Evolutionary conservation across 768 basidiomycete genomes (phyloP).

Genomic region (Tylopilus sp.): DNA sequence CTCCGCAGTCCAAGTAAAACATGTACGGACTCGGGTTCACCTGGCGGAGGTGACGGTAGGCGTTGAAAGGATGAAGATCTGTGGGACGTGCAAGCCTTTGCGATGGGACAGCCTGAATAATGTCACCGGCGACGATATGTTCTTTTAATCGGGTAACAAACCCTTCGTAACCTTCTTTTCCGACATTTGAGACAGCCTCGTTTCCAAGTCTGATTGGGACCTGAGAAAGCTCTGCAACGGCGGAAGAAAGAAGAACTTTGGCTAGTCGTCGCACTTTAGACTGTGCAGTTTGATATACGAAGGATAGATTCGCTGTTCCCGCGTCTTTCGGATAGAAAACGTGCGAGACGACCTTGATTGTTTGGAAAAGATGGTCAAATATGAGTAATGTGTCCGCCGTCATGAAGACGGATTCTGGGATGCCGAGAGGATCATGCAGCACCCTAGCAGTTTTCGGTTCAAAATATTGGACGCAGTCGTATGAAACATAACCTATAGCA

Average conservation of each 20-base stretch:
- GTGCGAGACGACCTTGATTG: constrained; percentile 92
- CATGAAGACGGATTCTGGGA: constrained; percentile 97
- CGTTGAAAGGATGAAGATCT: constrained; percentile 92
- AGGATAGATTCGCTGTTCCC: constrained; percentile 64
- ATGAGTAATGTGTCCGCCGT: constrained; percentile 92
- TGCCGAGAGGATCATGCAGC: constrained; percentile 73
- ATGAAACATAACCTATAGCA: constrained; percentile 95
- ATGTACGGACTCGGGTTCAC: constrained; percentile 98
- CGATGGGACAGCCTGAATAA: constrained; percentile 98
- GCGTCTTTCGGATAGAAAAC: constrained; percentile 80
- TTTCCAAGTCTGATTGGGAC: constrained; percentile 59
- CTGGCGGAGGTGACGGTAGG: constrained; percentile 88
- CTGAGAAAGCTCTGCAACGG: constrained; percentile 66
- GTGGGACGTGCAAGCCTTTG: constrained; percentile 88
- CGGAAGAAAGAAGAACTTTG: constrained; percentile 51
- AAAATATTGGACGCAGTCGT: constrained; percentile 95
- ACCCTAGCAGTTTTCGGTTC: constrained; percentile 86
- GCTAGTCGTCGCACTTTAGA: constrained; percentile 81
- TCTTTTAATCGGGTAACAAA: constrained; percentile 93
- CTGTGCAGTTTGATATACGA: constrained; percentile 87
- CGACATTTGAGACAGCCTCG: constrained; percentile 83
- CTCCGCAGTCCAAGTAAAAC: constrained; percentile 96
- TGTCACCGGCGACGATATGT: constrained; percentile 94
- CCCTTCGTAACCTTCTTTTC: constrained; percentile 84
- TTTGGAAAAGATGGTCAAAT: constrained; percentile 96